Percentiles rank a stretch among this genome's conserved stretches.
Evolutionary conservation across 345 rosid species (phyloP).

Genomic region (Gossypium turneri): DNA sequence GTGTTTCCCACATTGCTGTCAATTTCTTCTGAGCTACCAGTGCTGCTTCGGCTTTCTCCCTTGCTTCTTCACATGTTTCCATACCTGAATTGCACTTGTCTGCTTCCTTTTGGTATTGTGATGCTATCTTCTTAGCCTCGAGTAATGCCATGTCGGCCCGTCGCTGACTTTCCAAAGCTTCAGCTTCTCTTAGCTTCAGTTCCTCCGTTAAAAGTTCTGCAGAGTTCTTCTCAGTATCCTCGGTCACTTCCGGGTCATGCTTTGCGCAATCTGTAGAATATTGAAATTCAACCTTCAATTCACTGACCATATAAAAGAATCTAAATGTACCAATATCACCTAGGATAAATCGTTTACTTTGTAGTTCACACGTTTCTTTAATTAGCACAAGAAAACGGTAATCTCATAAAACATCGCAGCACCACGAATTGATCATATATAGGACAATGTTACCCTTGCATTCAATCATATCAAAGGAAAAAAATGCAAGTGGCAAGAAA

Average conservation of each 20-base stretch:
- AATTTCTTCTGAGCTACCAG: slow-evolving; percentile 72
- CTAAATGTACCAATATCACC: not conserved
- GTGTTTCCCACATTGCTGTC: slow-evolving; percentile 65
- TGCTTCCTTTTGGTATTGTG: slow-evolving; percentile 95
- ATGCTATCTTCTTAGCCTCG: slow-evolving; percentile 90
- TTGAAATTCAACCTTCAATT: not conserved
- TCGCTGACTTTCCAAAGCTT: slow-evolving; percentile 67
- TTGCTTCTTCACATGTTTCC: slow-evolving; percentile 97
- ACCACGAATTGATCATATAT: not conserved
- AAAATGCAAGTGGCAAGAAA: no score
- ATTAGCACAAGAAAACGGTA: no score
- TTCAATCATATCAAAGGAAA: no score
- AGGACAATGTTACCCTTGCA: not conserved
- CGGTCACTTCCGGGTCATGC: slow-evolving; percentile 77
- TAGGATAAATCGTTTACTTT: not conserved
- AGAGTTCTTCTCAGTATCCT: slow-evolving; percentile 81
- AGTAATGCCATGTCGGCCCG: slow-evolving; percentile 69
- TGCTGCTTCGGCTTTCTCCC: slow-evolving; percentile 78
- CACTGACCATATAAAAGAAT: not conserved
- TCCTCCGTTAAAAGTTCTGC: slow-evolving; percentile 75
- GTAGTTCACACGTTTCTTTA: not conserved
- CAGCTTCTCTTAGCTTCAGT: slow-evolving; percentile 75
- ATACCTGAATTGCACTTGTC: slow-evolving; percentile 96
- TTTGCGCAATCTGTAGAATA: slow-evolving; percentile 64
- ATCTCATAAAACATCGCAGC: not conserved